Base-by-base conservation (phyloP, 768 basidiomycete genomes). In the Mycena kentingensis region DNA sequence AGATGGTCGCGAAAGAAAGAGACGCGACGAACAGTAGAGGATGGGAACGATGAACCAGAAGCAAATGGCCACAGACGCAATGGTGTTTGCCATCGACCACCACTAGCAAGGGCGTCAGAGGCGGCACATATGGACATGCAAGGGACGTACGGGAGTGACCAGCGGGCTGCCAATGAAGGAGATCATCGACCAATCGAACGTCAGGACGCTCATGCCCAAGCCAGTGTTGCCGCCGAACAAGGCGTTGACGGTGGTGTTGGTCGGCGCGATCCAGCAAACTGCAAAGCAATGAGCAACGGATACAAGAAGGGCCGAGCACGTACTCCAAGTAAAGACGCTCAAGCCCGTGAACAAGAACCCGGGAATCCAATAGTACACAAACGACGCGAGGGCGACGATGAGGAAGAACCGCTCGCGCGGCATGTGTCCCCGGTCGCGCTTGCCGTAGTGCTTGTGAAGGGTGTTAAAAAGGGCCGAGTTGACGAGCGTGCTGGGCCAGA, bases 401-500 rank as follows among this genome's bases (percentile, higher is more conserved):
- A 76, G 58, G 76, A 95, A 93, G 77, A 92, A 94, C 48, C 82
- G 81, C 66, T 90, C 82, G 31, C 93, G 82, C 26, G 83, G 81
- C 58, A 93, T 84, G 63, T 91, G 89, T 28, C 81, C 83, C 21
- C 70, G 75, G 28, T 89, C 85, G 36, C 75, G 71, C 65, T 79
- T 80, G 49, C 84, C 84, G 70, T 81, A 87, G 58, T 80, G 80
- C 62, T 81, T 82, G 75, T 94, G 91, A 39, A 94, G 81, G 10
- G 92, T 91, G 71, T 93, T 93, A 77, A 93, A 88, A 25, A 93
- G 77, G 11, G 90, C 89, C 19, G 82, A 86, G 65, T 84, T 89
- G 63, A 91, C 88, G 60, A 93, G 75, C 34, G 88, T 85, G 47
- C 86, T 84, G n/a, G 91, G 91, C 89, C 90, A 93, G 69, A 93